Conservation (phyloP, 2,329 filamentous ascomycete genomes). For the Thyridium curvatum region DNA sequence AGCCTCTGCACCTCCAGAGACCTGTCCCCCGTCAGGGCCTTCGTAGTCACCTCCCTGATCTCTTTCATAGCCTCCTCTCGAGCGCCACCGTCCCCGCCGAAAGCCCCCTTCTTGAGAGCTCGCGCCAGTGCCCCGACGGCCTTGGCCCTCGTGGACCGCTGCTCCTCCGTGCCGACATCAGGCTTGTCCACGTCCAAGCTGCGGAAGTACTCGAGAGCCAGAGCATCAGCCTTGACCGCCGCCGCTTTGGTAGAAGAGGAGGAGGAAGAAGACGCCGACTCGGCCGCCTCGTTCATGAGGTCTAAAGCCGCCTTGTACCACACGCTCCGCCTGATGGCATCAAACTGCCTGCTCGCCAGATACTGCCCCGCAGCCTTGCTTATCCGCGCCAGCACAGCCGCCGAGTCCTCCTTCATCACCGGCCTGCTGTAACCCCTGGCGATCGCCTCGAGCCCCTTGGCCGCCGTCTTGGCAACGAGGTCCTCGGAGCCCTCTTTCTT, state of each 20-base stretch:
- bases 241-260: neutral
- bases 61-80: constrained; percentile 23
- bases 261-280: constrained; percentile 11
- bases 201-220: constrained; percentile 31
- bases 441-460: constrained; percentile 44
- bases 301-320: constrained; percentile 47
- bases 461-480: constrained; percentile 33
- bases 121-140: constrained; percentile 34
- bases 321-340: constrained; percentile 36
- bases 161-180: constrained; percentile 43
- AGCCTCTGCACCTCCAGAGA: constrained; percentile 23
- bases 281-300: constrained; percentile 34
- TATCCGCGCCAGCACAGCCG: constrained; percentile 31
- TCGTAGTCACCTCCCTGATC: constrained; percentile 46
- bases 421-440: constrained; percentile 40
- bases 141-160: constrained; percentile 40
- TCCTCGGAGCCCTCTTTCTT: constrained; percentile 33
- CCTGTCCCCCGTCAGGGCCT: constrained; percentile 18
- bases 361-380: constrained; percentile 32
- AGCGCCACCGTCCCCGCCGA: constrained; percentile 15
- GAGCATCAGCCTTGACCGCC: too few relatives aligned
- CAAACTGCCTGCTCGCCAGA: constrained; percentile 29
- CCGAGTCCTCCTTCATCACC: constrained; percentile 27
- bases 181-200: constrained; percentile 39
- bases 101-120: constrained; percentile 34